Percentiles rank a stretch among this genome's conserved stretches.
These are phyloP conservation scores for Ricinus communis DNA, from an alignment of 345 rosid genomes.

Conservation along the genomic window DNA sequence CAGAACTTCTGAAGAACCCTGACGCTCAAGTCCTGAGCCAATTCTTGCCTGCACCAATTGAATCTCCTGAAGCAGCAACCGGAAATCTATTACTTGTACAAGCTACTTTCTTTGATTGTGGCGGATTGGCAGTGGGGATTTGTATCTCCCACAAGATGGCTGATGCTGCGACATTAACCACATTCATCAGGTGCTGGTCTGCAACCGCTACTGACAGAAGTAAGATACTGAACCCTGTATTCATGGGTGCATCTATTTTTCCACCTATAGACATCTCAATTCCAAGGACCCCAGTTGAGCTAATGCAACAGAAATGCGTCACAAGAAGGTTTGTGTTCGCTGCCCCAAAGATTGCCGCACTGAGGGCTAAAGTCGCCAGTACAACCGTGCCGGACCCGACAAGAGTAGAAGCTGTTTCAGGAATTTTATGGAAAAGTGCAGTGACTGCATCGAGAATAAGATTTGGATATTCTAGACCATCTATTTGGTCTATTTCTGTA, in stretches of 20 bases:
- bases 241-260: slow-evolving; percentile 21
- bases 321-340: slow-evolving; percentile 22
- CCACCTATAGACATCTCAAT: slow-evolving; percentile 19
- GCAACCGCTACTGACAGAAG: background rate
- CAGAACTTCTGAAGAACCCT: slow-evolving; percentile 27
- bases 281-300: background rate
- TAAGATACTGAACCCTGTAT: background rate
- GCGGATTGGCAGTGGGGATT: slow-evolving; percentile 24
- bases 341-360: background rate
- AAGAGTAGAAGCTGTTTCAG: slow-evolving; percentile 17
- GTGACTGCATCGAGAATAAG: slow-evolving; percentile 9
- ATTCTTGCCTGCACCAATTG: too few species aligned
- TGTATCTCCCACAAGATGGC: slow-evolving; percentile 23
- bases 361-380: slow-evolving; percentile 7
- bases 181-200: slow-evolving; percentile 29
- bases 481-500: slow-evolving; percentile 8
- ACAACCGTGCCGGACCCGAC: slow-evolving; percentile 10
- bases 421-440: slow-evolving; percentile 19
- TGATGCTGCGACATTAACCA: slow-evolving; percentile 12
- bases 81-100: slow-evolving; percentile 16
- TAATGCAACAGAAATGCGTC: background rate
- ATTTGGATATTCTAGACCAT: background rate
- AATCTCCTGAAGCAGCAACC: too few species aligned
- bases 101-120: slow-evolving; percentile 29
- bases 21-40: background rate